These are phyloP conservation scores for Chaetomium tenue DNA, from an alignment of 495 filamentous ascomycete genomes.

Conservation along the genomic window DNA sequence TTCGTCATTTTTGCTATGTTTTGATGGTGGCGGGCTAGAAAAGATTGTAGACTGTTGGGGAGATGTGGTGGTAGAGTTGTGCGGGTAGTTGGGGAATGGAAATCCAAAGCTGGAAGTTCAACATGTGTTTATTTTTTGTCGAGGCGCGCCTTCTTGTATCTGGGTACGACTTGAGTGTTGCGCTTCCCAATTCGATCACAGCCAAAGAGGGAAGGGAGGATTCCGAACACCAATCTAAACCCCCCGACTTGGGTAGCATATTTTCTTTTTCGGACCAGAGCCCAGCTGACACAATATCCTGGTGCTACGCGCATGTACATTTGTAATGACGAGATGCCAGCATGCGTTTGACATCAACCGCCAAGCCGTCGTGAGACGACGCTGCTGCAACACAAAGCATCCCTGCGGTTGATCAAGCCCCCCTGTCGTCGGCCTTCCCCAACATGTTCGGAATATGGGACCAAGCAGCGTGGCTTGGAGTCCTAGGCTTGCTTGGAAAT, in stretches of 20 bases:
- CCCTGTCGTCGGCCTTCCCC: background rate
- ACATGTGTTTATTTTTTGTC: background rate
- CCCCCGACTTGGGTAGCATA: background rate
- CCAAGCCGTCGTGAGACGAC: constrained; percentile 9
- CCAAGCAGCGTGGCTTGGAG: background rate
- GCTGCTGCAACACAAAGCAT: background rate
- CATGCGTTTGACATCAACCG: background rate
- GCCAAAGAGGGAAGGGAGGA: background rate
- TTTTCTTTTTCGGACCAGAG: background rate
- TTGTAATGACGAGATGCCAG: background rate
- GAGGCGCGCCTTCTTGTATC: background rate
- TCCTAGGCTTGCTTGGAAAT: background rate
- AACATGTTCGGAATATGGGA: background rate
- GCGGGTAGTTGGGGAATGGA: background rate
- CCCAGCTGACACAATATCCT: background rate
- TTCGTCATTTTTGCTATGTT: constrained; percentile 32
- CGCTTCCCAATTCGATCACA: background rate
- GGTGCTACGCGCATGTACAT: background rate
- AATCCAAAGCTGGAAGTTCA: background rate
- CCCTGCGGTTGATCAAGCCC: background rate
- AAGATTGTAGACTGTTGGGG: background rate
- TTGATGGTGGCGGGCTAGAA: background rate
- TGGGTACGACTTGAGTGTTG: background rate
- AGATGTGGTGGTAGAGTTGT: background rate
- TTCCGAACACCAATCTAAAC: background rate